A percentile compares a stretch with the other conserved stretches of the same genome.
phyloP scores from a whole-genome alignment of 1,284 basidiomycete species.

The Coriolopsis trogii region DNA sequence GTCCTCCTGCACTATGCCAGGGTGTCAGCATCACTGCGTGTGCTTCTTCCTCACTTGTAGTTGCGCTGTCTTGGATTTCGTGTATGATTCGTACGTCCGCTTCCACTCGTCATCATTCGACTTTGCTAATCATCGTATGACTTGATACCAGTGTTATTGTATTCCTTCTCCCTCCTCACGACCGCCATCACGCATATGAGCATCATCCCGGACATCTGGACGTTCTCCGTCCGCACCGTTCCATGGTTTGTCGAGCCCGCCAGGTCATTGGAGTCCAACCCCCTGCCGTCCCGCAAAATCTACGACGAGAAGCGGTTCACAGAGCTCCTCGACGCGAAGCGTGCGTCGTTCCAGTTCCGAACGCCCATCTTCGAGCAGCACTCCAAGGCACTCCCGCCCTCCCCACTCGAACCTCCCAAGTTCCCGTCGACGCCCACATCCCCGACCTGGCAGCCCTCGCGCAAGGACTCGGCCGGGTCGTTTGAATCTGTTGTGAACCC shows the following conservation, averaged over 20 bases:
- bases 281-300: neutral
- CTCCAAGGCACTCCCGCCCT: slow-evolving; percentile 10
- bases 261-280: slow-evolving; percentile 2
- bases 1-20: slow-evolving; percentile 34
- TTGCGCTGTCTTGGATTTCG: slow-evolving; percentile 57
- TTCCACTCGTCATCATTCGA: neutral
- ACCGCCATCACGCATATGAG: slow-evolving; percentile 45
- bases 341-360: slow-evolving; percentile 16
- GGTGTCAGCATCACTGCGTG: slow-evolving; percentile 41
- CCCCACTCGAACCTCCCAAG: slow-evolving; percentile 7
- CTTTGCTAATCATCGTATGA: neutral
- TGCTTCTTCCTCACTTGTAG: slow-evolving; percentile 53
- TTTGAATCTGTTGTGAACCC: slow-evolving; percentile 2
- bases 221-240: slow-evolving; percentile 47
- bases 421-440: slow-evolving; percentile 15
- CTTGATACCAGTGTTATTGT: slow-evolving; percentile 46
- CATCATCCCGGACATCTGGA: slow-evolving; percentile 52
- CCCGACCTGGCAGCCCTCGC: slow-evolving; percentile 24
- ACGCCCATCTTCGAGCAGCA: slow-evolving; percentile 23
- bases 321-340: slow-evolving; percentile 18
- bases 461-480: slow-evolving; percentile 13
- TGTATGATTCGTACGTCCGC: slow-evolving; percentile 50
- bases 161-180: slow-evolving; percentile 56
- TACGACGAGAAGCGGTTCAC: slow-evolving; percentile 1
- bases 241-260: slow-evolving; percentile 53